Percentiles rank a stretch among this genome's conserved stretches.
Evolutionary conservation across 2,329 filamentous ascomycete genomes (phyloP).

Genomic region (Ceratocystis variospora): DNA sequence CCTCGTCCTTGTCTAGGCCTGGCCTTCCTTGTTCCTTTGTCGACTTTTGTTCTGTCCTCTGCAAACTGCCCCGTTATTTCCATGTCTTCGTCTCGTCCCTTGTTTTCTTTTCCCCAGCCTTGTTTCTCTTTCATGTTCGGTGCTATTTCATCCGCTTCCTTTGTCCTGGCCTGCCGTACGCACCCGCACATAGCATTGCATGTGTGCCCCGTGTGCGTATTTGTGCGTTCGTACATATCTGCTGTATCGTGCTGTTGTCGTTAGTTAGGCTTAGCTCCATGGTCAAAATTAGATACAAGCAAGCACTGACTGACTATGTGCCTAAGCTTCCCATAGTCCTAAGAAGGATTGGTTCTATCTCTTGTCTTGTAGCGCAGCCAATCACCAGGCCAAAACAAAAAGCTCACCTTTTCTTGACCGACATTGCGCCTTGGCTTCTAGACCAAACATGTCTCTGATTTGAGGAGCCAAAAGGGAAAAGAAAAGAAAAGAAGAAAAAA

Average conservation of each 20-base stretch:
- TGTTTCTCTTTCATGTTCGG: neutral
- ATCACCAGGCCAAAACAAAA: neutral
- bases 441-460: neutral
- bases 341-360: constrained; percentile 1
- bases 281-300: constrained; percentile 6
- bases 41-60: neutral
- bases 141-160: neutral
- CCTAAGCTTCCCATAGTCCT: constrained; percentile 5
- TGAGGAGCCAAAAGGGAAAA: neutral
- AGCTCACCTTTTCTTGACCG: constrained; percentile 5
- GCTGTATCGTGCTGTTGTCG: neutral
- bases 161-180: neutral
- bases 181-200: neutral
- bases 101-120: neutral
- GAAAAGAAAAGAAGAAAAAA: neutral
- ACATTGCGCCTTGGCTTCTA: constrained; percentile 5
- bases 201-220: neutral
- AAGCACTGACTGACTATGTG: neutral
- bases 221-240: neutral
- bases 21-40: neutral
- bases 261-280: neutral
- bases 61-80: neutral
- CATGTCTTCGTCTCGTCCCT: neutral
- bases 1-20: neutral
- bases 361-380: neutral